A percentile compares a stretch with the other conserved stretches of the same genome.
Evolutionary conservation across 2,329 filamentous ascomycete genomes (phyloP).

Genomic region (Xylaria hypoxylon): DNA sequence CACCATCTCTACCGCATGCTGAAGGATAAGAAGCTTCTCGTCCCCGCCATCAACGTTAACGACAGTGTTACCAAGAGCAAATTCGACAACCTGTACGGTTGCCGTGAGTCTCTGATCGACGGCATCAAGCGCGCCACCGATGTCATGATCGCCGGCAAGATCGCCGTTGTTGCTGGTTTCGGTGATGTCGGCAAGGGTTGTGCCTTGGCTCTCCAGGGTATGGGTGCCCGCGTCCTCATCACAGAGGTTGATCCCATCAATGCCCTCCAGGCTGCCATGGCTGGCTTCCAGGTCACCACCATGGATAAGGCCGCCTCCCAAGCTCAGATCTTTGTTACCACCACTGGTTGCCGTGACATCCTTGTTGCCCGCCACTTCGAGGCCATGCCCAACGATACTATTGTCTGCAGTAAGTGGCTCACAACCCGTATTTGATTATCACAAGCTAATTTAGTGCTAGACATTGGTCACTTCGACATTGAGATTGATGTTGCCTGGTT

Average conservation of each 20-base stretch:
- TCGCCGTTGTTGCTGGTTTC: conserved; percentile 96
- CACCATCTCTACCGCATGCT: conserved; percentile 99
- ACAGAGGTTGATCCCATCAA: conserved; percentile 99
- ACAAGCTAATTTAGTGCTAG: conserved; percentile 53
- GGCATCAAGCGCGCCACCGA: conserved; percentile 99
- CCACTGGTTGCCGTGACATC: conserved; percentile 98
- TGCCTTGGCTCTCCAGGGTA: conserved; percentile 92
- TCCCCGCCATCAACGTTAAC: conserved; percentile 99
- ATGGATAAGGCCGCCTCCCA: conserved; percentile 94
- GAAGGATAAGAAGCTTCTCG: conserved; percentile 88
- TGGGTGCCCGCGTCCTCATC: conserved; percentile 96
- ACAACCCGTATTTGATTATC: conserved; percentile 18
- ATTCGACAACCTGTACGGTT: conserved; percentile 99
- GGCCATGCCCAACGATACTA: conserved; percentile 96
- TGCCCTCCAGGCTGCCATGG: conserved; percentile 97
- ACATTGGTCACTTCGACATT: conserved; percentile 99
- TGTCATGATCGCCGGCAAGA: conserved; percentile 99
- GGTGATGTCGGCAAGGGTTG: conserved; percentile 99
- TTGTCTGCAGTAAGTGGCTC: conserved; percentile 85
- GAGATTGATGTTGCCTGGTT: conserved; percentile 99
- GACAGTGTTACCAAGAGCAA: conserved; percentile 99
- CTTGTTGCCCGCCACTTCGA: conserved; percentile 92
- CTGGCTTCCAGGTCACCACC: conserved; percentile 94
- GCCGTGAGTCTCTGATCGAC: conserved; percentile 97
- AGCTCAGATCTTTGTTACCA: conserved; percentile 99